Base-by-base conservation (phyloP, 805 yeast species). In the Torulaspora microellipsoides region DNA sequence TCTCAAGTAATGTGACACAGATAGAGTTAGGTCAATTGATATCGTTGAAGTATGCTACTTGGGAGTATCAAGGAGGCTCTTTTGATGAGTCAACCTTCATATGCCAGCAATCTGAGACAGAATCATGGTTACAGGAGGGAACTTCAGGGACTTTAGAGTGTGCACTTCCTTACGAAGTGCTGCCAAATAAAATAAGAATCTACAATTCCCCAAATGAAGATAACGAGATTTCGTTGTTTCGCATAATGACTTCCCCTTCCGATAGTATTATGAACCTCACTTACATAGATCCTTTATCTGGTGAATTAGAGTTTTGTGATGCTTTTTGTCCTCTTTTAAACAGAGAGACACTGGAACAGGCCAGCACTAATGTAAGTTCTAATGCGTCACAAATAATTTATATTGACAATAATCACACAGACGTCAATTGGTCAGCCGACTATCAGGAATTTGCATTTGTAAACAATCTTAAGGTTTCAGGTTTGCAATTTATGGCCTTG, bases 191-290 rank as follows among this genome's bases (percentile, higher is more conserved):
- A 52, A 69, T 87, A 11, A 69, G 96, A 42, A 58, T 93, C 3
- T 85, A 78, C 60, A 80, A 86, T 49, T 78, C 91, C 0, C 60
- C 60, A 5, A 58, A 65, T 7, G 66, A 69, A 8, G 70, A 68
- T 30, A 64, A 69, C 25, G 71, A 73, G 40, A 74, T 80, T 5
- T 71, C 81, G 38, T 46, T 73, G 7, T 93, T 90, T 61, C 75
- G 96, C 55, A 68, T 93, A 6, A 68, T 83, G 31, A 81, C 96
- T 0, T 66, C 75, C 42, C 97, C 97, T 0, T 74, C 89, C 10
- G 76, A 81, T 52, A 87, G 97, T 51, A 91, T 91, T 48, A 85
- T 93, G 96, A 93, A 93, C 61, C 63, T 93, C 51, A 80, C 95
- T 0, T 93, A 89, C 56, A 68, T 85, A 15, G 91, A 91, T 58